Base-by-base conservation (phyloP, 495 filamentous ascomycete genomes). In the Aspergillus bertholletiae region DNA sequence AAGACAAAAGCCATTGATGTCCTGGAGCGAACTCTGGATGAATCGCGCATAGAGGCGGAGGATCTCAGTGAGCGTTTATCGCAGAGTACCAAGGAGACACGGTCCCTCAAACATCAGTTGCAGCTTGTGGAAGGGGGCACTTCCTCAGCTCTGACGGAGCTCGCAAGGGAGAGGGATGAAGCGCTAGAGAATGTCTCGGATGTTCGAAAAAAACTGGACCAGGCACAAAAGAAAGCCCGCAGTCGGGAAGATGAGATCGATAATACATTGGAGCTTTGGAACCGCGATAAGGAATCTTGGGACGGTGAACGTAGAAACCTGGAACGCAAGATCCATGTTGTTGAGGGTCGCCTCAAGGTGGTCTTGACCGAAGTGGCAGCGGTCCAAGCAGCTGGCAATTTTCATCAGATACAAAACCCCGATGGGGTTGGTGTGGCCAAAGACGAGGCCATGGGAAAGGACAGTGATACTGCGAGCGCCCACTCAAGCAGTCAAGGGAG, bases 41-140 rank as follows among this genome's bases (percentile, higher is more conserved):
- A 80, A 8, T 79, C 86, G 4, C 81, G 81, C 53, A 82, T 78
- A 37, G 94, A 97, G 60, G 84, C 86, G 55, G 92, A 93, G 48
- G 68, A 80, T 4, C 67, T 96, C 43, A 78, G 79, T 46, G 74
- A 76, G 15, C 82, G 79, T 22, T 37, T 91, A 3, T 73, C 84
- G 7, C 73, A 82, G 7, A 85, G 79, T 5, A 75, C 79, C 23
- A 88, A 87, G 61, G 95, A 97, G 60, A 84, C 73, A 27, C 84
- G 90, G 12, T 89, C 89, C 11, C 74, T 93, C 23, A 92, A 91
- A 63, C 86, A 90, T 39, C 90, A 96, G 64, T 75, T 97, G 46
- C 81, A 91, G 55, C 76, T 93, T 40, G 72, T 96, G 17, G 94
- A 99, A 72, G 88, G 88, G 46, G 93, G 92, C 3, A 89, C 89